Percentiles rank a stretch among this genome's conserved stretches.
These are phyloP conservation scores for Neckera pumila DNA, from an alignment of 225 moss, liverwort and hornwort genomes.

Conservation along the genomic window DNA sequence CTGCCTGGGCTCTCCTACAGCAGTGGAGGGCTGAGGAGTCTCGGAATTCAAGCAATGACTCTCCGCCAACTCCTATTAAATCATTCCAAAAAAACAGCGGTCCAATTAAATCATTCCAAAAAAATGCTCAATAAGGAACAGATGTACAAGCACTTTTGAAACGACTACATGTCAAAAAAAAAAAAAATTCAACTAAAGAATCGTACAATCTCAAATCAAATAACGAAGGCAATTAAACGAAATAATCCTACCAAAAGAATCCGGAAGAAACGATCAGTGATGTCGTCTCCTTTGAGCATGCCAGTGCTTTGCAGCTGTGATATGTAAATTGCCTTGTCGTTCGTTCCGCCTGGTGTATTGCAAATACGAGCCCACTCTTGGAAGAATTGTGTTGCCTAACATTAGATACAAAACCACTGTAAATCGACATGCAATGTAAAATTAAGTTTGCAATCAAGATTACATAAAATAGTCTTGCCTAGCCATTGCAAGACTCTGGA, in stretches of 20 bases:
- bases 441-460: neutral
- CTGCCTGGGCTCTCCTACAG: slow-evolving; percentile 31
- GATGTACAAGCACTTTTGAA: neutral
- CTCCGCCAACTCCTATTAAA: slow-evolving; percentile 68
- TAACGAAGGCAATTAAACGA: neutral
- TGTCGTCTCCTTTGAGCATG: slow-evolving; percentile 89
- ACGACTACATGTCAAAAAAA: neutral
- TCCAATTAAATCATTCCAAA: neutral
- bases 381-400: slow-evolving; percentile 61
- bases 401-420: neutral
- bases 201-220: neutral
- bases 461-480: neutral
- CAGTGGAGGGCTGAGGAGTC: slow-evolving; percentile 26
- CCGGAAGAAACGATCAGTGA: slow-evolving; percentile 84
- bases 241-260: slow-evolving; percentile 46
- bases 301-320: slow-evolving; percentile 80
- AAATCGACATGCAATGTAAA: neutral
- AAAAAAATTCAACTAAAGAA: neutral
- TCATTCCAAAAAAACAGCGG: neutral
- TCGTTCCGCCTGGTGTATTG: slow-evolving; percentile 60
- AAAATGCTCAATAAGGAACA: neutral
- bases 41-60: slow-evolving; percentile 70
- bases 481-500: neutral
- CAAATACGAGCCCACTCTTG: slow-evolving; percentile 93
- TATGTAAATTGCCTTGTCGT: slow-evolving; percentile 84